These are phyloP conservation scores for thale cress (Arabidopsis thaliana) DNA, from an alignment of 345 rosid species.

Conservation along the genomic window DNA sequence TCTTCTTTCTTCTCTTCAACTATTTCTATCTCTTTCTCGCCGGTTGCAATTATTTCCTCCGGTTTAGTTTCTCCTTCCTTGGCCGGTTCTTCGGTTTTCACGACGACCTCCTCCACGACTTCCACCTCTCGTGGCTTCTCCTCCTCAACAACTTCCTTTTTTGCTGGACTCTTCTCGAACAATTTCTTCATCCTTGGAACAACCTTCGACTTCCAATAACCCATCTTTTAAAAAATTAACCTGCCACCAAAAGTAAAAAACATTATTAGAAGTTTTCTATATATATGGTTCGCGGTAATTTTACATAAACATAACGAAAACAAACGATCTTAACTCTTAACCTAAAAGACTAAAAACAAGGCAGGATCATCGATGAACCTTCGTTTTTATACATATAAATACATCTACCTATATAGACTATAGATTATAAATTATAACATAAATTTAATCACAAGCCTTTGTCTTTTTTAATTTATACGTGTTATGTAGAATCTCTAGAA, in stretches of 20 bases:
- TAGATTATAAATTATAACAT: neutral
- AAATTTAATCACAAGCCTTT: neutral
- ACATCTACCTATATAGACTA: too few species aligned
- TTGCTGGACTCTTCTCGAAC: constrained; percentile 62
- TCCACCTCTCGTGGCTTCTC: constrained; percentile 50
- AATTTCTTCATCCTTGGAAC: constrained; percentile 79
- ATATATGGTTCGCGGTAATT: neutral
- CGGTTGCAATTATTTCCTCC: constrained; percentile 21
- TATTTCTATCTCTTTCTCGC: constrained; percentile 50
- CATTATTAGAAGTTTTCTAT: constrained; percentile 1
- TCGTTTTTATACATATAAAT: too few species aligned
- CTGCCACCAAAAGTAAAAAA: neutral
- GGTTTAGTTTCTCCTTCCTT: constrained; percentile 42
- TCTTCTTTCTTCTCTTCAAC: constrained; percentile 56
- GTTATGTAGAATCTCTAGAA: neutral
- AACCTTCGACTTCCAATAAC: constrained; percentile 82
- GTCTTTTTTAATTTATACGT: neutral
- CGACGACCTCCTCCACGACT: constrained; percentile 39
- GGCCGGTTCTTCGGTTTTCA: constrained; percentile 34
- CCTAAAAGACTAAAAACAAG: neutral
- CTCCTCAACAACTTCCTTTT: constrained; percentile 73
- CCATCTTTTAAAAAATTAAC: constrained; percentile 50
- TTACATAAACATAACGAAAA: constrained; percentile 2
- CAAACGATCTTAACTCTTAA: constrained; percentile 1
- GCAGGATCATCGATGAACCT: neutral